Conservation (phyloP, 805 yeast species). For the Cyberlindnera misumaiensis region DNA sequence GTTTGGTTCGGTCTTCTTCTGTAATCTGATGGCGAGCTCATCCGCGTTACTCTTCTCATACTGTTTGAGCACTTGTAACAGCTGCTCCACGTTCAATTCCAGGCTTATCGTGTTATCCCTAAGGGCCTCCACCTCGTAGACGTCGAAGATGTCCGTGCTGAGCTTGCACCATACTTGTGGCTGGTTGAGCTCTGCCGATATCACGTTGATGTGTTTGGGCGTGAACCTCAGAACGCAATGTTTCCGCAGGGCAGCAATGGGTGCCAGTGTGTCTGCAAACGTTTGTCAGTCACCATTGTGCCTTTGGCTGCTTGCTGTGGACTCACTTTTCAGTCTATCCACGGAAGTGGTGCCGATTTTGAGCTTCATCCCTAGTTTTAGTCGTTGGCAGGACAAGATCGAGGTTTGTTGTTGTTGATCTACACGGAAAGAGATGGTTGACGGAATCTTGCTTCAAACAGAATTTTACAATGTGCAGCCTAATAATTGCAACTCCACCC, state of each 20-base stretch:
- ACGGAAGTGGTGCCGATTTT: conserved; percentile 23
- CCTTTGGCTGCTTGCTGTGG: no score
- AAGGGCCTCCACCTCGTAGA: conserved; percentile 32
- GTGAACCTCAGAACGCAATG: conserved; percentile 52
- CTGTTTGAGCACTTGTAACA: conserved; percentile 50
- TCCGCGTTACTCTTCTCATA: conserved; percentile 48
- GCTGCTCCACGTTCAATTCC: conserved; percentile 56
- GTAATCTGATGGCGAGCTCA: conserved; percentile 45
- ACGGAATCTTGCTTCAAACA: background rate
- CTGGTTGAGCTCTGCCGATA: conserved; percentile 45
- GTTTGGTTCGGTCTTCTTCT: conserved; percentile 24
- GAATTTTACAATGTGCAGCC: conserved; percentile 13
- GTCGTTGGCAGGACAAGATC: no score
- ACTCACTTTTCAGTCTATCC: conserved; percentile 25
- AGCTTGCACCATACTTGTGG: conserved; percentile 68
- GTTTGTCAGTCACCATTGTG: conserved; percentile 5
- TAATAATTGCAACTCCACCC: conserved; percentile 24
- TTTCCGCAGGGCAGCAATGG: conserved; percentile 47
- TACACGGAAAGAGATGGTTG: background rate
- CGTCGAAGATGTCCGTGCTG: conserved; percentile 30
- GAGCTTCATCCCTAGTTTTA: conserved; percentile 27
- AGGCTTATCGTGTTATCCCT: conserved; percentile 50
- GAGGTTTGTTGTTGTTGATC: no score
- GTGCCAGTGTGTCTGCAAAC: conserved; percentile 33
- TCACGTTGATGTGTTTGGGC: conserved; percentile 39